Base-by-base conservation (phyloP, 2,329 filamentous ascomycete genomes). In the Fusarium protoensiforme region DNA sequence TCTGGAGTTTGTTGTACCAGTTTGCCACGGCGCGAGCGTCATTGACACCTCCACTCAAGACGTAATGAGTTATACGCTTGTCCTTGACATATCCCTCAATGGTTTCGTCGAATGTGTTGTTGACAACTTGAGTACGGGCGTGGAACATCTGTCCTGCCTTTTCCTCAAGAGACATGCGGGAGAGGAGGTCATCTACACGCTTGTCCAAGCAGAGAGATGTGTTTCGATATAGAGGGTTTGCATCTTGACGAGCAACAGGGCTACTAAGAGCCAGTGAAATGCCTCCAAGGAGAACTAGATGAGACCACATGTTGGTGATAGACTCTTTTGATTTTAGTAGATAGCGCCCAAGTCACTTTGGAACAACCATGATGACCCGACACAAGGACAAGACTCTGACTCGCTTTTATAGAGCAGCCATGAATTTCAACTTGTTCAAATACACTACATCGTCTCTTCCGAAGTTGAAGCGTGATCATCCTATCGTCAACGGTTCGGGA, bases 101-200 rank as follows among this genome's bases (percentile, higher is more conserved):
- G 6, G 71, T 71, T 24, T 51, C 59, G 5, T 74, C 71, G 27
- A 73, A 71, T 5, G 71, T 74, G 6, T 74, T 71, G n/a, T 74
- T 71, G 20, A 71, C 71, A 3, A 71, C 63, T 0, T 51, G 35
- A 0, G 71, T 73, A 0, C 71, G 71, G n/a, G 56, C 71, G 20
- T 87, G 85, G 72, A 86, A 87, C 61, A 87, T 80, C 69, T 86
- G 85, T 1, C 85, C 85, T 3, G 83, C 85, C 64, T 87, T 87
- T 69, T 87, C 85, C 41, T 85, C 82, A 0, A 87, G 56, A 0
- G 82, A 86, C 85, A 87, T 87, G 11, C 85, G 82, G 5, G 78
- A 75, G 16, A 85, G 71, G 5, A 87, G 81, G 64, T 87, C 85
- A 27, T 86, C 83, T 9, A 87, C 82, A 51, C 85, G 82, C n/a